These are phyloP conservation scores for Protomyces macrosporus DNA, from an alignment of 1,139 yeast species.

Conservation along the genomic window DNA sequence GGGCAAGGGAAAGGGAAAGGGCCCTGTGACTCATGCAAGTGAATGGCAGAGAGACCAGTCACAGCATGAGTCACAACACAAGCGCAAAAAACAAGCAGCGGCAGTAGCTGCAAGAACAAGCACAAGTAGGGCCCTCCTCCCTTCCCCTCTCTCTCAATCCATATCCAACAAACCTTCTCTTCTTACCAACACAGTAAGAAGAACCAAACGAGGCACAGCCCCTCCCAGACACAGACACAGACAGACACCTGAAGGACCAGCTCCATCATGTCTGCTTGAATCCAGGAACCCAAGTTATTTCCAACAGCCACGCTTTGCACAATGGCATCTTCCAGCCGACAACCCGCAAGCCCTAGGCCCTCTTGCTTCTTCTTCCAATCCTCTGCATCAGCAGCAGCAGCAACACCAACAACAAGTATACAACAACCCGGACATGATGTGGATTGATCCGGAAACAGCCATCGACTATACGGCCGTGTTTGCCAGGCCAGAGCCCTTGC, in stretches of 20 bases:
- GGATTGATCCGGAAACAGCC: constrained; percentile 27
- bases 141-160: too few relatives aligned
- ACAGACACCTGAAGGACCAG: background rate
- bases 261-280: constrained; percentile 23
- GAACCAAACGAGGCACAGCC: background rate
- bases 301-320: constrained; percentile 4
- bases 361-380: background rate
- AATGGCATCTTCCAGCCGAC: constrained; percentile 24
- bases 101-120: too few relatives aligned
- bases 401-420: constrained; percentile 4
- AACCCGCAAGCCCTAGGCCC: background rate
- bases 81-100: too few relatives aligned
- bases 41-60: background rate
- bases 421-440: constrained; percentile 24
- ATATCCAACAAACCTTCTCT: too few relatives aligned
- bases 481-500: background rate
- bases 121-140: too few relatives aligned
- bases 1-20: too few relatives aligned
- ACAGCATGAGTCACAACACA: background rate
- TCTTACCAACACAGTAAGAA: background rate
- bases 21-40: too few relatives aligned
- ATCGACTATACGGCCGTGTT: constrained; percentile 10
- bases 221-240: background rate
- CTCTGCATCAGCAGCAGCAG: background rate
- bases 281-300: constrained; percentile 20